A percentile compares a stretch with the other conserved stretches of the same genome.
phyloP scores from a whole-genome alignment of 768 basidiomycete species.

The Calocera viscosa region DNA sequence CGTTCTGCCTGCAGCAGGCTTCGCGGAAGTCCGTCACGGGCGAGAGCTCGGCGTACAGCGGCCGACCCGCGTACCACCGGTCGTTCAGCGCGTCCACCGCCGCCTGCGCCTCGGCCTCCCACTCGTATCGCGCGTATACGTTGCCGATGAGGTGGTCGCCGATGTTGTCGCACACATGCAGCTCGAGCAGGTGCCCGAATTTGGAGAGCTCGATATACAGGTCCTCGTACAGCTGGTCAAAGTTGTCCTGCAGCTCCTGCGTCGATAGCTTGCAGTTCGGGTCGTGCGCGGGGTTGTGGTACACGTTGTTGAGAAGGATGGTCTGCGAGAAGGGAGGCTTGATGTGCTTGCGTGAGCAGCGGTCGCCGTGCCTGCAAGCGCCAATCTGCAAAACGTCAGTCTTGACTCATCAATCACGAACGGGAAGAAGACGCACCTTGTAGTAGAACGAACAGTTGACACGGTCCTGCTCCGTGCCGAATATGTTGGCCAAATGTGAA shows the following conservation, averaged over 20 bases:
- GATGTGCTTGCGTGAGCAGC: conserved; percentile 97
- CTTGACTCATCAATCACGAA: conserved; percentile 9
- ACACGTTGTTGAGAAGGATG: conserved; percentile 90
- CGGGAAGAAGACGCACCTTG: conserved; percentile 44
- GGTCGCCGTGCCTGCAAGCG: conserved; percentile 94
- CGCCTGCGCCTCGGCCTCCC: conserved; percentile 92
- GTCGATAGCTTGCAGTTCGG: conserved; percentile 78
- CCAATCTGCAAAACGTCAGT: conserved; percentile 54
- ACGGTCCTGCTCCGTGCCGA: conserved; percentile 75
- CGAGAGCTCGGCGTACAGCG: conserved; percentile 90
- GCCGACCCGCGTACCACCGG: conserved; percentile 95
- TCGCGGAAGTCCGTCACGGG: conserved; percentile 99
- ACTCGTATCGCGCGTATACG: conserved; percentile 95
- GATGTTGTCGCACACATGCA: conserved; percentile 98
- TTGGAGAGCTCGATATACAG: conserved; percentile 81
- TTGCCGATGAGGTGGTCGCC: conserved; percentile 98
- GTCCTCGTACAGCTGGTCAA: conserved; percentile 90
- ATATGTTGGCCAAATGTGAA: conserved; percentile 88
- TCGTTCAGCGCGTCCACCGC: conserved; percentile 90
- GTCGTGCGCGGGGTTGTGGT: conserved; percentile 94
- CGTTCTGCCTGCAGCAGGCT: conserved; percentile 97
- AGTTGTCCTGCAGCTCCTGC: conserved; percentile 80
- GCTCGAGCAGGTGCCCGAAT: conserved; percentile 87
- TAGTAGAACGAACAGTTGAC: conserved; percentile 99
- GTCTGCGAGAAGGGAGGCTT: conserved; percentile 96